A percentile compares a stretch with the other conserved stretches of the same genome.
Evolutionary conservation across 2,329 filamentous ascomycete species (phyloP).

Genomic region (Claviceps citrina): DNA sequence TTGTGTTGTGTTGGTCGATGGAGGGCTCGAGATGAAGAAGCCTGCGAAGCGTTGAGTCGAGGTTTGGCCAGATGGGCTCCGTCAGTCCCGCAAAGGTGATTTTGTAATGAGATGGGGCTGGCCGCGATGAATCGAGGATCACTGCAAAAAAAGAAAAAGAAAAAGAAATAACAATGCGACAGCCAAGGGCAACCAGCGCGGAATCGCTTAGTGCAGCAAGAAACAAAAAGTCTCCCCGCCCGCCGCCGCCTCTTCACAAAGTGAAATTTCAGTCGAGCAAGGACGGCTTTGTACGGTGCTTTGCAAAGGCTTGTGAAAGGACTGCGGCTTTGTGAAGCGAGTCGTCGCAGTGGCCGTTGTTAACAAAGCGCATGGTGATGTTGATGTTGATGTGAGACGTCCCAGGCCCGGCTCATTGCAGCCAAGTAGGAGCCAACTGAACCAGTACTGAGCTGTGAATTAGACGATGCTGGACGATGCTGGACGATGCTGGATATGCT

Average conservation of each 20-base stretch:
- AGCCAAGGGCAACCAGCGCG: background rate
- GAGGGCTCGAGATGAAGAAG: background rate
- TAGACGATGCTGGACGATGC: background rate
- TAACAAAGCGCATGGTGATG: slow-evolving; percentile 15
- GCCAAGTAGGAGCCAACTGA: no score
- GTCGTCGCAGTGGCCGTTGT: slow-evolving; percentile 4
- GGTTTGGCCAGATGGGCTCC: background rate
- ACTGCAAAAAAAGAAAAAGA: no score
- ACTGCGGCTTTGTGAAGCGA: slow-evolving; percentile 5
- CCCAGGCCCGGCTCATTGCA: slow-evolving; percentile 2
- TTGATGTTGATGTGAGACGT: slow-evolving; percentile 4
- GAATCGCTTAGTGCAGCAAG: background rate
- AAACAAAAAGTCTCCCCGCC: background rate
- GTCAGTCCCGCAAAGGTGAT: background rate
- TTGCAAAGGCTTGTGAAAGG: background rate
- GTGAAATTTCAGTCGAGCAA: background rate
- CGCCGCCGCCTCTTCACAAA: no score
- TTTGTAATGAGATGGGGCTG: background rate
- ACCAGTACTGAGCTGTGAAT: background rate
- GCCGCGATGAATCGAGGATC: no score
- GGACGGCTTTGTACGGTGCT: no score
- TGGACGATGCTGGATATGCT: background rate
- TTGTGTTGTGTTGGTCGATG: background rate
- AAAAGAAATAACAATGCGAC: background rate
- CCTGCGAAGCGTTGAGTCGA: background rate